Base-by-base conservation (phyloP, 805 yeast genomes). In the Candida oleophila region DNA sequence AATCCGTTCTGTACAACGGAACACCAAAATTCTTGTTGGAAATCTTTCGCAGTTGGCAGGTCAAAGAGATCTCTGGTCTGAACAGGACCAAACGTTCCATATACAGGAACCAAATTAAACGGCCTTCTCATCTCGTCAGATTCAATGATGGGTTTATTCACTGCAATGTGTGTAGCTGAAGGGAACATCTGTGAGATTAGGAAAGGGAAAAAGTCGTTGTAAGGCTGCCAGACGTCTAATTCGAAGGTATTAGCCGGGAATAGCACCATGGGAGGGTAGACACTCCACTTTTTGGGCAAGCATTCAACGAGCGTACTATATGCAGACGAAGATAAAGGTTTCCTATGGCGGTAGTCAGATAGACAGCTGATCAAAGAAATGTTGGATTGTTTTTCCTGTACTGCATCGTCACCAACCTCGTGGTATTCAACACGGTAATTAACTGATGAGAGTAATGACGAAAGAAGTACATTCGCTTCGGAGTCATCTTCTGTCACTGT, bases 21-120 rank as follows among this genome's bases (percentile, higher is more conserved):
- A 54, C 90, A 86, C 96, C 96, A 89, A 54, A 89, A 78, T 0
- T 87, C 85, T 0, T 56, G 38, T 1, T 63, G 52, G 34, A 83
- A 74, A 54, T 82, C 85, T 0, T 43, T 48, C 2, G 43, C 41
- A 0, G 69, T 53, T 0, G 87, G 86, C 1, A 38, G n/a, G 0
- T 56, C 59, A 49, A 66, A 60, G 14, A 52, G 49, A 8, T 49
- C 38, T 3, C 49, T 51, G 1, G 63, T 58, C 1, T 70, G 60
- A 3, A 47, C 59, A 0, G 81, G 76, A 0, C 88, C 89, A 63
- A 86, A 85, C 43, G 81, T 79, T 0, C 95, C 96, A 55, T 71
- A 70, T 2, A 89, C 42, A 0, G 88, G 84, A 0, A 65, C 50
- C 3, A 89, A 64, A 42, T 81, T 75, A 48, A 78, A 68, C 0